Conservation (phyloP, 1,284 basidiomycete species). For the Sporisorium scitamineum region DNA sequence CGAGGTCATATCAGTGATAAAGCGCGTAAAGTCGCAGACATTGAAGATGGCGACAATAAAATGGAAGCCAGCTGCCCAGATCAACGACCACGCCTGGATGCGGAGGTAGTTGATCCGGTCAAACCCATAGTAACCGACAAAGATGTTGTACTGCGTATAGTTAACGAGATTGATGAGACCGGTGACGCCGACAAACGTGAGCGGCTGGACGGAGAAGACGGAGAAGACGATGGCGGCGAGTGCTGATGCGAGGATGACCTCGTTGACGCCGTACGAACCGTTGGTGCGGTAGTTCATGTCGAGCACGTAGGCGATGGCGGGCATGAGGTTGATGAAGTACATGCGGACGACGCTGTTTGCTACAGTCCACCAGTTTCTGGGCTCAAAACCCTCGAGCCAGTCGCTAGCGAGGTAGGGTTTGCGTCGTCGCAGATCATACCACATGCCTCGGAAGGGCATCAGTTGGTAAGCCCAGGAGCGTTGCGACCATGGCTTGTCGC, state of each 20-base stretch:
- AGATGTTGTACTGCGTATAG: conserved; percentile 67
- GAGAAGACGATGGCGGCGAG: conserved; percentile 93
- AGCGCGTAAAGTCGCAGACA: conserved; percentile 70
- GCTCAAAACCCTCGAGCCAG: conserved; percentile 58
- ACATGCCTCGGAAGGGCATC: conserved; percentile 78
- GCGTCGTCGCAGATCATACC: conserved; percentile 80
- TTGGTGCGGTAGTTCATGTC: conserved; percentile 90
- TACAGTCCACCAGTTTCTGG: conserved; percentile 57
- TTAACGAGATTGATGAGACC: conserved; percentile 73
- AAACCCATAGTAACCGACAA: conserved; percentile 63
- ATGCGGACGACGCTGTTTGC: conserved; percentile 57
- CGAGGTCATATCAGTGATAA: conserved; percentile 80
- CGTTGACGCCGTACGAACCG: conserved; percentile 87
- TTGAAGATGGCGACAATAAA: conserved; percentile 88
- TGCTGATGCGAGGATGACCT: conserved; percentile 74
- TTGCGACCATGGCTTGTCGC: conserved; percentile 65
- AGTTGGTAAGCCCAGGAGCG: conserved; percentile 64
- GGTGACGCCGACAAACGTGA: conserved; percentile 93
- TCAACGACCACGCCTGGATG: conserved; percentile 79
- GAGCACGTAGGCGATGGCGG: conserved; percentile 90
- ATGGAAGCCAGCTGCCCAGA: conserved; percentile 93
- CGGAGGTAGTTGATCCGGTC: conserved; percentile 57
- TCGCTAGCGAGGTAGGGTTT: conserved; percentile 76
- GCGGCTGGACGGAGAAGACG: conserved; percentile 87
- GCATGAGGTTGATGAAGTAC: conserved; percentile 75